Base-by-base conservation (phyloP, 768 basidiomycete species). In the Tubosaeta sp. region DNA sequence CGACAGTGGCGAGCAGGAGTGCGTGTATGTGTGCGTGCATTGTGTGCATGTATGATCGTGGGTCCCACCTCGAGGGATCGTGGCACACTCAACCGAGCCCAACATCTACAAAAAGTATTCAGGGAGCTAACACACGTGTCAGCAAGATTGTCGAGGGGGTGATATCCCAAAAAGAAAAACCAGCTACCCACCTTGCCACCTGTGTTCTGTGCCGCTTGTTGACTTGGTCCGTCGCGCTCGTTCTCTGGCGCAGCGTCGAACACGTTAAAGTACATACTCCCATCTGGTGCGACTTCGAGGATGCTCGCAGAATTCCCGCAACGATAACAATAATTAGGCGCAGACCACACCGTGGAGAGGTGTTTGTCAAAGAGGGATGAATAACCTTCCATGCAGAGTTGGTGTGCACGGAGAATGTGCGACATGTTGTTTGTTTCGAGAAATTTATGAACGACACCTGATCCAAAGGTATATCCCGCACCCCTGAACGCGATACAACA, bases 231-330 rank as follows among this genome's bases (percentile, higher is more conserved):
- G 60, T 95, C 92, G 42, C 88, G 71, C 61, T 97, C 96, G 66
- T 99, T 99, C 71, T 99, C 96, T 5, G 96, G 96, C 2, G 96
- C 96, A 4, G 96, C 96, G 57, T 94, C 91, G 66, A 99, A 98
- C 31, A 98, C 96, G 60, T 98, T 99, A 70, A 98, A 98, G 69
- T 87, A 91, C 80, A 89, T 87, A 16, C 74, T 73, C 39, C 84
- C 91, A 7, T 84, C 90, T 4, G 94, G 95, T 0, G 91, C 89
- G 35, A 99, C 90, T 73, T 98, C 95, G 52, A 98, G 75, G 59
- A 98, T 95, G 59, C 90, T 93, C 21, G 96, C 96, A 48, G 88
- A 88, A 71, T 99, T 99, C 32, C 96, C 96, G 65, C 96, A 98
- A 39, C 96, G 84, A 71, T 97, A 98, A 69, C 95, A 97, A 65